Percentiles rank a stretch among this genome's conserved stretches.
Evolutionary conservation across 257 asterid genomes (phyloP).

Genomic region (Orobanche coerulescens): DNA sequence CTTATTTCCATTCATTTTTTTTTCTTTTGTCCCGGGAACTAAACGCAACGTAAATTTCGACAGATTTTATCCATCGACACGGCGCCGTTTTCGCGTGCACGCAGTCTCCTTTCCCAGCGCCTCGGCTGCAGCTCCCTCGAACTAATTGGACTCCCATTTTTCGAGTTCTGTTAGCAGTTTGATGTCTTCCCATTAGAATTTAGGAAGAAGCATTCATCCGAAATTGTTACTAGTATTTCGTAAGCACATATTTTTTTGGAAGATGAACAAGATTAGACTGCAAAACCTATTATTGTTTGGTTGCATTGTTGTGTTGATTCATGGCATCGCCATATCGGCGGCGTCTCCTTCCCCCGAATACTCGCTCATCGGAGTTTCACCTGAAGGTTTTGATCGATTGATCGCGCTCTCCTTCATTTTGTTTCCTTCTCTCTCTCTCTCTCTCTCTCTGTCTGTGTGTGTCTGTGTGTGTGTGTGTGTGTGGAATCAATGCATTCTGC

Average conservation of each 20-base stretch:
- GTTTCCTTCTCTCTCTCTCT: neutral
- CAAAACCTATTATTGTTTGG: conserved; percentile 23
- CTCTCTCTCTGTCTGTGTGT: neutral
- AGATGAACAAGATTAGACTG: conserved; percentile 24
- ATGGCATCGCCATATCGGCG: conserved; percentile 37
- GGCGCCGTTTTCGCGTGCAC: conserved; percentile 13
- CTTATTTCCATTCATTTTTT: no score
- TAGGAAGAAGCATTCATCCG: neutral
- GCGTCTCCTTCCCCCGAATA: conserved; percentile 25
- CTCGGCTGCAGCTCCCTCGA: no score
- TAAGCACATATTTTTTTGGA: neutral
- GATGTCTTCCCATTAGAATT: neutral
- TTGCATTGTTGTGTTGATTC: conserved; percentile 21
- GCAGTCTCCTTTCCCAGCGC: conserved; percentile 9
- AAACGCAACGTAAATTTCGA: no score
- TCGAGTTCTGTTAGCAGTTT: neutral
- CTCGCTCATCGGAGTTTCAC: conserved; percentile 52
- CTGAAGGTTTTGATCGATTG: conserved; percentile 40
- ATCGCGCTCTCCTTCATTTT: neutral
- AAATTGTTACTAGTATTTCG: neutral
- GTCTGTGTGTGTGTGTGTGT: neutral
- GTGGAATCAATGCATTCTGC: neutral
- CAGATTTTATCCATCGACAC: conserved; percentile 1
- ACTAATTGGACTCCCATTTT: conserved; percentile 5
- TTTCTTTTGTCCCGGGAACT: no score